Conservation (phyloP, 305 asterid species). For the Rubia balearica region DNA sequence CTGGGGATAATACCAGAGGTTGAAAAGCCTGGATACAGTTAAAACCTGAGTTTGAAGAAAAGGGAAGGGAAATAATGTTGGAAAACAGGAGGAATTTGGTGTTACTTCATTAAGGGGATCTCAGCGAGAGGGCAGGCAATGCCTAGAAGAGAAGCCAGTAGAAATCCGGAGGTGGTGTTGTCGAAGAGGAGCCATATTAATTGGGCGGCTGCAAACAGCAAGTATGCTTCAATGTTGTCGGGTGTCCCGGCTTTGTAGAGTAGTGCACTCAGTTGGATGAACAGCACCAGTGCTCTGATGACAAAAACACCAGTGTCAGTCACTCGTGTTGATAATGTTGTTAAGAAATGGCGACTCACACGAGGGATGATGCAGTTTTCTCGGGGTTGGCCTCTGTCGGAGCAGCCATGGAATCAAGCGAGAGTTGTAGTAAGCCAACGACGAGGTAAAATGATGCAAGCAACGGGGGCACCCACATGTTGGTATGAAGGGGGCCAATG, state of each 20-base stretch:
- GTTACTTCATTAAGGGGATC: slow-evolving; percentile 57
- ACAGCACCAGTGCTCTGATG: slow-evolving; percentile 46
- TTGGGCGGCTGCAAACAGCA: slow-evolving; percentile 54
- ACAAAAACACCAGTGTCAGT: background rate
- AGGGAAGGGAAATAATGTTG: background rate
- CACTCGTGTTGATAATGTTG: background rate
- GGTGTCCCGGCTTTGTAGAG: slow-evolving; percentile 57
- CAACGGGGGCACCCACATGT: slow-evolving; percentile 67
- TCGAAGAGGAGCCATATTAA: slow-evolving; percentile 51
- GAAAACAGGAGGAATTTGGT: background rate
- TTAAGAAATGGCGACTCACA: slow-evolving; percentile 20
- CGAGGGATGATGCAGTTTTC: slow-evolving; percentile 35
- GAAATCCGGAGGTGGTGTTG: slow-evolving; percentile 48
- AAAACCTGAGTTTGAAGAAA: background rate
- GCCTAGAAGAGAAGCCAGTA: slow-evolving; percentile 56
- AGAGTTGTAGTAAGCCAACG: slow-evolving; percentile 49
- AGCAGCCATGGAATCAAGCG: slow-evolving; percentile 30
- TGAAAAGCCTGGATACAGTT: slow-evolving; percentile 35
- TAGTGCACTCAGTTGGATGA: slow-evolving; percentile 60
- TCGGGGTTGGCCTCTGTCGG: slow-evolving; percentile 20
- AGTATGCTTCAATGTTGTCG: slow-evolving; percentile 53
- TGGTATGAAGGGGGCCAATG: slow-evolving; percentile 66
- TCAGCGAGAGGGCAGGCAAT: slow-evolving; percentile 60
- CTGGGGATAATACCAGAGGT: slow-evolving; percentile 68
- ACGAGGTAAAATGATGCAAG: slow-evolving; percentile 61